Evolutionary conservation across 495 filamentous ascomycete species (phyloP), one percentile per base, ranked within the genome.

Genomic region (Penicillium dipodomyicola): DNA sequence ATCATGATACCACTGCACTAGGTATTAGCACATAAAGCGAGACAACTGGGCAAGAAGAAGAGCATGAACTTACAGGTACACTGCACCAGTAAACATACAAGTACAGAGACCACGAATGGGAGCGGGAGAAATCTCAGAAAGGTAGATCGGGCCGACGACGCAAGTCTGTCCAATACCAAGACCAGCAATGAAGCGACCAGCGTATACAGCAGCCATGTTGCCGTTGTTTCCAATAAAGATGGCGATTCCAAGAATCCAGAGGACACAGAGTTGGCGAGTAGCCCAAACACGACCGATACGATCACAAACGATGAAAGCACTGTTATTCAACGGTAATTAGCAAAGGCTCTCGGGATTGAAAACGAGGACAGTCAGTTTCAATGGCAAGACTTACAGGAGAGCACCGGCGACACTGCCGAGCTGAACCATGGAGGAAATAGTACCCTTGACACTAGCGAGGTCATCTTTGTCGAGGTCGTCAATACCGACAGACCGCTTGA

Each of bases 251-350:
- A 83, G 22, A n/a, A 82, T 75, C 83, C 83, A 86, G 8, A 84
- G 54, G 17, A 77, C 1, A 52, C 80, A 84, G 5, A 85, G 73
- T 58, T 79, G 75, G 6, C 82, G 72, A 14, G 83, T 84, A 7
- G 83, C 82, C 78, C 80, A 82, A 30, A 84, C 71, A 53, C 82
- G 77, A 17, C 80, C 82, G 57, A 84, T 76, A 50, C 73, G 78
- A 56, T 86, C 82, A 47, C 42, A 44, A 25, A 44, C 42, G 20
- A 44, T 7, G 20, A 44, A 44, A 44, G 42, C 42, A 44, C 33
- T 37, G 33, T 27, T 47, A 47, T 30, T 47, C 8, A 9, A 8
- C 15, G 1, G 19, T 17, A 5, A 19, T 47, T 47, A 47, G 44
- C 25, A 30, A 47, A 47, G 12, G 15, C 7, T 47, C 25, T 8